Conservation (phyloP, 106 monocot genomes). For the Dendrobium chrysotoxum region DNA sequence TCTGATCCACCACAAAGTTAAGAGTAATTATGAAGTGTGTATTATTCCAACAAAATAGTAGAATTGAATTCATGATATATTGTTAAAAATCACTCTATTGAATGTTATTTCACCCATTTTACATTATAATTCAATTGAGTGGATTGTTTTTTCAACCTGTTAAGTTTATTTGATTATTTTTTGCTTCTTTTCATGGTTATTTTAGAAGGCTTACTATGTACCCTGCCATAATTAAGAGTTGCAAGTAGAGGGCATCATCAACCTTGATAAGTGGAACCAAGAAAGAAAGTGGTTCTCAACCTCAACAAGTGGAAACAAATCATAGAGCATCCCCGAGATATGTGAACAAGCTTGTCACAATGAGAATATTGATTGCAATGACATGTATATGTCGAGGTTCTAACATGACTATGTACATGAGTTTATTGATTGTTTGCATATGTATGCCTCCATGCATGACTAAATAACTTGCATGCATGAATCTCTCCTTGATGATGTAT, state of each 20-base stretch:
- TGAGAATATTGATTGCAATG: not conserved
- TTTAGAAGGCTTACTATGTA: not conserved
- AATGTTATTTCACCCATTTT: not conserved
- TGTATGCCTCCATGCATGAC: not conserved
- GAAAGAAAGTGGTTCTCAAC: not conserved
- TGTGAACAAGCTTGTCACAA: not conserved
- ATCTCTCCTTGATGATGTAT: not conserved
- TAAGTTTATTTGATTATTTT: not conserved
- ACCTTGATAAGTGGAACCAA: not conserved
- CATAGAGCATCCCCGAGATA: not conserved
- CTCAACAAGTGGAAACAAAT: not conserved
- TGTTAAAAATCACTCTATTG: not conserved
- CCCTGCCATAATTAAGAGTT: not conserved
- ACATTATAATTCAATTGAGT: not conserved
- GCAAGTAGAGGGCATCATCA: not conserved
- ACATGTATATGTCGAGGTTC: not conserved
- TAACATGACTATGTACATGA: not conserved
- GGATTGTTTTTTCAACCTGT: not conserved
- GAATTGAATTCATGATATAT: not conserved
- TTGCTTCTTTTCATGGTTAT: not conserved
- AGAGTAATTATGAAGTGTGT: not conserved
- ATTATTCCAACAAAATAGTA: not conserved
- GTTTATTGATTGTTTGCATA: not conserved
- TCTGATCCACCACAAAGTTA: not conserved
- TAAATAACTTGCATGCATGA: not conserved